Evolutionary conservation across 768 basidiomycete genomes (phyloP), one percentile per base, ranked within the genome.

Genomic region (Mycena polygramma): DNA sequence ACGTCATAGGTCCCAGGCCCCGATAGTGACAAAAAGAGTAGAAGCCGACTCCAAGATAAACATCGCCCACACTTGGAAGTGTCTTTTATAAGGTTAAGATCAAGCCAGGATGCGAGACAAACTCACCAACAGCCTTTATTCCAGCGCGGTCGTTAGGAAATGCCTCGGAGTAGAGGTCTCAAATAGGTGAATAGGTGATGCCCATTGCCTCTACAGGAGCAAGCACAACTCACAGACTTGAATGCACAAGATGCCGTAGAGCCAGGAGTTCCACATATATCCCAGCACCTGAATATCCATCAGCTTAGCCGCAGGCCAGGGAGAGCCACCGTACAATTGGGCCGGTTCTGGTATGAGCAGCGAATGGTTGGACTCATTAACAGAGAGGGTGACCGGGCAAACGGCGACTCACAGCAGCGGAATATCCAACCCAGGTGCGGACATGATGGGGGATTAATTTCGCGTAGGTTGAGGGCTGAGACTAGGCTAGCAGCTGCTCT

Each of bases 181-280:
- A 35, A 8, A 20, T 57, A 19, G 57, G 46, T 65, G 54, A 57
- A 19, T 54, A 54, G n/a, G 17, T 24, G 22, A n/a, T n/a, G n/a
- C 37, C 49, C 8, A 24, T 24, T 63, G 20, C n/a, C n/a, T 20
- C 41, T 30, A 19, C 43, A 63, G 41, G 5, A n/a, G 26, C 46
- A 22, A 51, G n/a, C n/a, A n/a, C n/a, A 30, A 52, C 69, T 14
- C 46, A 70, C 69, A 70, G 51, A 70, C 22, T 66, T 70, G 69
- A 37, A 70, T 58, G 24, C 61, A 46, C 22, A 70, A 52, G 35
- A 66, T 54, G 24, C 69, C 69, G 35, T 70, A 70, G 24, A 70
- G 57, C 15, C 45, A 65, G 46, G 61, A 70, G 35, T 58, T 66
- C 69, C 69, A 70, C 69, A 70, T 66, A 36, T 70, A 70, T 17